Conservation (phyloP, 345 rosid genomes). For the Mercurialis annua region DNA sequence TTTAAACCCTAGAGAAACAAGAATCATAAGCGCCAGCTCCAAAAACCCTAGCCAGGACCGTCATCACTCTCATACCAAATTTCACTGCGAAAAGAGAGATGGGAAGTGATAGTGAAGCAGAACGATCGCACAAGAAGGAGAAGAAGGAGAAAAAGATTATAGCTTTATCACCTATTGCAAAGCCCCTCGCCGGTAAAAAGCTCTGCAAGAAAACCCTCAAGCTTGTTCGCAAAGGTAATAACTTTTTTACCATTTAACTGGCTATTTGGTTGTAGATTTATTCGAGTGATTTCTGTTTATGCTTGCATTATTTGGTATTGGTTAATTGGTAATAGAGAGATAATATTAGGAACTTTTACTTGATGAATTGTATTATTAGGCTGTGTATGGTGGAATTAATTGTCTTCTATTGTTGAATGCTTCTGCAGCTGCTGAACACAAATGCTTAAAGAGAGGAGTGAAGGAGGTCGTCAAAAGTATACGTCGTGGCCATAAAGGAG, state of each 20-base stretch:
- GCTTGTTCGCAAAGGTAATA: conserved; percentile 76
- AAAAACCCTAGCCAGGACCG: conserved; percentile 15
- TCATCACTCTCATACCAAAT: neutral
- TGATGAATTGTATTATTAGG: neutral
- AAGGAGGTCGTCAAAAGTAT: conserved; percentile 96
- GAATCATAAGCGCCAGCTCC: neutral
- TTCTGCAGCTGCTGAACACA: conserved; percentile 78
- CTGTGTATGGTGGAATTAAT: neutral
- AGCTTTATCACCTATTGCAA: conserved; percentile 80
- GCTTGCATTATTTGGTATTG: neutral
- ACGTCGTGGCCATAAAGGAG: conserved; percentile 91
- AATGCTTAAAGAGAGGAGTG: conserved; percentile 96
- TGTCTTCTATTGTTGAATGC: too few relatives aligned
- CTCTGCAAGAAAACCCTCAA: conserved; percentile 80
- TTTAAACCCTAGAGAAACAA: conserved; percentile 8
- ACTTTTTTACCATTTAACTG: neutral
- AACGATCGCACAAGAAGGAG: conserved; percentile 50
- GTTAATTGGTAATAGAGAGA: too few relatives aligned
- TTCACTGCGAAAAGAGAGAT: conserved; percentile 28
- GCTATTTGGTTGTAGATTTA: neutral
- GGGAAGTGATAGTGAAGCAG: conserved; percentile 84
- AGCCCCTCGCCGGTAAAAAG: conserved; percentile 90
- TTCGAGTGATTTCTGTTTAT: neutral
- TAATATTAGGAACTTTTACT: neutral
- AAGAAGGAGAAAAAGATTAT: conserved; percentile 55